Evolutionary conservation across 2,329 filamentous ascomycete genomes (phyloP).

Genomic region (Pyrenophora teres): DNA sequence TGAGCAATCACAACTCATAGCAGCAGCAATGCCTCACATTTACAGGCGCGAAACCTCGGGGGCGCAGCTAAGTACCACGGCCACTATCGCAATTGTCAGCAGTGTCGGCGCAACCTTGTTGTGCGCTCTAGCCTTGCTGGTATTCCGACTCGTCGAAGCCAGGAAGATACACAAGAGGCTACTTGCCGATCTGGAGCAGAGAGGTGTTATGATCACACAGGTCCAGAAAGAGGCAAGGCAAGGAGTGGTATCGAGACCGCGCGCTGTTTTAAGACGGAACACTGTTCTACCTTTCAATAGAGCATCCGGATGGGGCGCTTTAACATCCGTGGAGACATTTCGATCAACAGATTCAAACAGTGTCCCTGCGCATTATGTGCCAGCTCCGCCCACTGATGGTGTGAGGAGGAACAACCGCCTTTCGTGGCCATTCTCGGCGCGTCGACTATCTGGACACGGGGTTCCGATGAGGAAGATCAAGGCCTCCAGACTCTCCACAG

Average conservation of each 20-base stretch:
- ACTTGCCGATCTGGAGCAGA: slow-evolving; percentile 40
- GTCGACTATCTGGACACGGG: slow-evolving; percentile 29
- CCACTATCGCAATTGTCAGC: slow-evolving; percentile 30
- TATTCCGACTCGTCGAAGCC: slow-evolving; percentile 35
- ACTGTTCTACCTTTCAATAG: slow-evolving; percentile 42
- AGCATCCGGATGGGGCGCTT: slow-evolving; percentile 48
- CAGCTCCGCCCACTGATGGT: slow-evolving; percentile 29
- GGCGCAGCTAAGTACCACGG: slow-evolving; percentile 29
- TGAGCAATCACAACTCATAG: not conserved
- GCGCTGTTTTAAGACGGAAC: slow-evolving; percentile 38
- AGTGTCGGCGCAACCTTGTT: slow-evolving; percentile 34
- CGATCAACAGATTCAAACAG: slow-evolving; percentile 21
- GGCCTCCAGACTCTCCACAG: slow-evolving; percentile 40
- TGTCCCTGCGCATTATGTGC: slow-evolving; percentile 26
- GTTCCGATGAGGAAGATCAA: slow-evolving; percentile 37
- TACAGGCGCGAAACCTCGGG: slow-evolving; percentile 13
- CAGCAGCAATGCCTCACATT: slow-evolving; percentile 13
- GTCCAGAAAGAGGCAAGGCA: slow-evolving; percentile 24
- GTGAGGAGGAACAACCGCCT: slow-evolving; percentile 27
- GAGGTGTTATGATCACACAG: slow-evolving; percentile 36
- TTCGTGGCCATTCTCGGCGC: slow-evolving; percentile 39
- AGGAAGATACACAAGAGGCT: slow-evolving; percentile 36
- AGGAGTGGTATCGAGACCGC: slow-evolving; percentile 32
- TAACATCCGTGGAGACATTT: slow-evolving; percentile 48
- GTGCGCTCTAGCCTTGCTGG: slow-evolving; percentile 29